A percentile compares a stretch with the other conserved stretches of the same genome.
Evolutionary conservation across 2,329 filamentous ascomycete genomes (phyloP).

Genomic region (Fusarium papillatum): DNA sequence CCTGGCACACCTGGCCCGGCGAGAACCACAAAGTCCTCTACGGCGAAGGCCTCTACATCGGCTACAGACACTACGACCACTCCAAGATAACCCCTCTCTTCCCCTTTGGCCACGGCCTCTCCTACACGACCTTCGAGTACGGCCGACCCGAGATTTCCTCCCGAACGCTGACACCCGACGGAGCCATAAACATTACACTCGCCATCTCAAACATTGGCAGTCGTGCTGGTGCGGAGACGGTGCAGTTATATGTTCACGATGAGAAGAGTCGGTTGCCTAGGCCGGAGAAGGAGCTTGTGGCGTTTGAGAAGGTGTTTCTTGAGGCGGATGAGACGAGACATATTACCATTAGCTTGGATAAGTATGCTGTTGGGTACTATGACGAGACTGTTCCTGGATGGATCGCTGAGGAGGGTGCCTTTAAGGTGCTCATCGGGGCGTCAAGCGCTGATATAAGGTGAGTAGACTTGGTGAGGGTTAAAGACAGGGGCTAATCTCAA

Average conservation of each 20-base stretch:
- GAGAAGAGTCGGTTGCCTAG: conserved; percentile 72
- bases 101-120: conserved; percentile 81
- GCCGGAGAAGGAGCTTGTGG: conserved; percentile 79
- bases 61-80: conserved; percentile 80
- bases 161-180: conserved; percentile 54
- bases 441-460: conserved; percentile 75
- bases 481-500: conserved; percentile 16
- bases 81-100: conserved; percentile 72
- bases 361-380: conserved; percentile 71
- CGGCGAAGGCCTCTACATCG: conserved; percentile 80
- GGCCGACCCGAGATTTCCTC: conserved; percentile 66
- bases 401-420: conserved; percentile 76
- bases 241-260: conserved; percentile 78
- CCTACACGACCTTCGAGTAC: conserved; percentile 79
- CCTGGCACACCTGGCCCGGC: conserved; percentile 80
- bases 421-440: conserved; percentile 72
- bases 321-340: conserved; percentile 68
- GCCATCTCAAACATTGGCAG: conserved; percentile 68
- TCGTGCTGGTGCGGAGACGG: conserved; percentile 71
- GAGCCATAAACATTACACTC: conserved; percentile 59
- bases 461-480: conserved; percentile 29
- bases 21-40: conserved; percentile 78
- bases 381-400: conserved; percentile 70
- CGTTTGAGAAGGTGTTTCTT: conserved; percentile 75
- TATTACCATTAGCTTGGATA: conserved; percentile 60